Evolutionary conservation across 257 asterid species (phyloP).

Genomic region (Solanum verrucosum): DNA sequence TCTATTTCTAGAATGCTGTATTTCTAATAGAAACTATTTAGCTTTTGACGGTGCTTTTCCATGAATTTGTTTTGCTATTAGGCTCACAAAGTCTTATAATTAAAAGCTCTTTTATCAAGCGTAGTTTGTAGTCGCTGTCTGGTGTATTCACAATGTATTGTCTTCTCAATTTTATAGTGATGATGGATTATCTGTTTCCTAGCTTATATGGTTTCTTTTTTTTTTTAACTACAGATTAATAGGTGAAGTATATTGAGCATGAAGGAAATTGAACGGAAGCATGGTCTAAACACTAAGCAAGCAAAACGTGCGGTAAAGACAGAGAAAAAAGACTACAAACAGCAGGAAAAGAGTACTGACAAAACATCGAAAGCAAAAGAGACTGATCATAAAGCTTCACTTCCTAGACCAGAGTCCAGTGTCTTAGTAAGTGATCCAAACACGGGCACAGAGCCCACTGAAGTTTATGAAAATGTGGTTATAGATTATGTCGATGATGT

Average conservation of each 20-base stretch:
- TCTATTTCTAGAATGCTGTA: neutral
- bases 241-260: conserved; percentile 27
- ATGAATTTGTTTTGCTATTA: neutral
- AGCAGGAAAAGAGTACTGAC: conserved; percentile 34
- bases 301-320: conserved; percentile 36
- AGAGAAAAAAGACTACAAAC: conserved; percentile 41
- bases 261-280: conserved; percentile 69
- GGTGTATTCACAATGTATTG: neutral
- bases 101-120: neutral
- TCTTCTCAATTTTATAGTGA: neutral
- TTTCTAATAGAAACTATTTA: neutral
- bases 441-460: conserved; percentile 36
- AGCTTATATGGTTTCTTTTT: neutral
- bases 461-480: conserved; percentile 44
- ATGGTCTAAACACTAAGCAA: conserved; percentile 41
- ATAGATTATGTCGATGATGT: conserved; percentile 46
- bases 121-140: neutral
- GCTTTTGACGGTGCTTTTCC: neutral
- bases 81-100: neutral
- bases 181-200: neutral
- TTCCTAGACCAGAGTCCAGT: conserved; percentile 16
- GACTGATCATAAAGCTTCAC: conserved; percentile 31
- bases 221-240: conserved; percentile 17
- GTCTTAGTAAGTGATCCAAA: conserved; percentile 33
- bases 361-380: conserved; percentile 45